These are phyloP conservation scores for Eucalyptus rudis DNA, from an alignment of 345 rosid genomes.

Conservation along the genomic window DNA sequence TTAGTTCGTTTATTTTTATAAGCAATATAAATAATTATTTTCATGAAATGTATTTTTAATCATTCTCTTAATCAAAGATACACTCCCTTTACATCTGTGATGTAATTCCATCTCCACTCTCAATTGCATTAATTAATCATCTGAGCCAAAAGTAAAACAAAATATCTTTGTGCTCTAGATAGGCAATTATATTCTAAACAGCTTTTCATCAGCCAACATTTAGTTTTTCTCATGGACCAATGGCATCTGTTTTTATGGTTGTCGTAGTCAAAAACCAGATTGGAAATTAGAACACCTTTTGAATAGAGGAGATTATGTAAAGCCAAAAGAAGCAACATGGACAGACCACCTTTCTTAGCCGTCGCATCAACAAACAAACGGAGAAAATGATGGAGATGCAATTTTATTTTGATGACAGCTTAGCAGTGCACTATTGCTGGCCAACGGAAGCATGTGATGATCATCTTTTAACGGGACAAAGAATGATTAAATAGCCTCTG, in stretches of 20 bases:
- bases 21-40: no score
- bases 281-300: background rate
- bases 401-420: no score
- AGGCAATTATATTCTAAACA: background rate
- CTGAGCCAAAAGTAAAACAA: background rate
- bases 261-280: background rate
- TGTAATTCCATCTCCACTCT: background rate
- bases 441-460: no score
- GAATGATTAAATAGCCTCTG: no score
- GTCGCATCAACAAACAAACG: background rate
- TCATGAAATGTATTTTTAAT: no score
- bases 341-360: background rate
- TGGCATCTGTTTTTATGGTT: background rate
- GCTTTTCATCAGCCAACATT: background rate
- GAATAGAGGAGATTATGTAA: background rate
- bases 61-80: background rate
- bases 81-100: rapidly evolving
- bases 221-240: background rate
- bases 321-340: background rate
- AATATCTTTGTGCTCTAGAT: background rate
- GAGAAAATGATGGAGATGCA: background rate
- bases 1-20: no score
- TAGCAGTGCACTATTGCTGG: no score
- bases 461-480: no score
- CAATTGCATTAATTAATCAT: background rate